phyloP scores from a whole-genome alignment of 1,284 basidiomycete species.

The Phaffia rhodozyma region DNA sequence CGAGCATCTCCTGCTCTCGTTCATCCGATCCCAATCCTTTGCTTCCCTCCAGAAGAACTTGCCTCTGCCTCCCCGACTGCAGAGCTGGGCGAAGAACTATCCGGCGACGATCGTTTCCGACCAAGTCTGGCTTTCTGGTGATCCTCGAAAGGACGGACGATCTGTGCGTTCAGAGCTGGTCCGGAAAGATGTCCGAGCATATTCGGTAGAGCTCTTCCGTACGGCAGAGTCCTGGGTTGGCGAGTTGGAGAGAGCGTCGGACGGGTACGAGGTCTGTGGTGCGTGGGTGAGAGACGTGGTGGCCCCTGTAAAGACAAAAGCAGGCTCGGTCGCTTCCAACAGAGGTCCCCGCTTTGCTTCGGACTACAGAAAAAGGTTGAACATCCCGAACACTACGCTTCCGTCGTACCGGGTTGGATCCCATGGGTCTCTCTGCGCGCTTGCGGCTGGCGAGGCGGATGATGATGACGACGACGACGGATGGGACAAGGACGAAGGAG shows the following conservation, averaged over 20 bases:
- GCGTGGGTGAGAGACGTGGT: background rate
- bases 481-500: slow-evolving; percentile 42
- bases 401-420: background rate
- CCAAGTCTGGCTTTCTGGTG: slow-evolving; percentile 32
- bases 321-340: background rate
- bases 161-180: slow-evolving; percentile 59
- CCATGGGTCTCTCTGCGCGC: background rate
- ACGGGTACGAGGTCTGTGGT: slow-evolving; percentile 27
- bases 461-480: slow-evolving; percentile 42
- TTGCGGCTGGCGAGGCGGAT: background rate
- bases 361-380: slow-evolving; percentile 25
- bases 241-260: slow-evolving; percentile 21
- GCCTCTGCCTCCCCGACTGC: slow-evolving; percentile 60
- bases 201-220: slow-evolving; percentile 64
- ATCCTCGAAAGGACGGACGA: slow-evolving; percentile 56
- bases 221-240: slow-evolving; percentile 58
- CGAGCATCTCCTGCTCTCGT: slow-evolving; percentile 74
- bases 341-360: slow-evolving; percentile 29
- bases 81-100: slow-evolving; percentile 76
- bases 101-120: slow-evolving; percentile 50
- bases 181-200: slow-evolving; percentile 64
- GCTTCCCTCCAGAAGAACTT: slow-evolving; percentile 37
- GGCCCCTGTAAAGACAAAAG: background rate
- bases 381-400: slow-evolving; percentile 1
- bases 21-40: slow-evolving; percentile 63